Evolutionary conservation across 352 stramenopile genomes (phyloP).

Genomic region (Phytophthora cajani): DNA sequence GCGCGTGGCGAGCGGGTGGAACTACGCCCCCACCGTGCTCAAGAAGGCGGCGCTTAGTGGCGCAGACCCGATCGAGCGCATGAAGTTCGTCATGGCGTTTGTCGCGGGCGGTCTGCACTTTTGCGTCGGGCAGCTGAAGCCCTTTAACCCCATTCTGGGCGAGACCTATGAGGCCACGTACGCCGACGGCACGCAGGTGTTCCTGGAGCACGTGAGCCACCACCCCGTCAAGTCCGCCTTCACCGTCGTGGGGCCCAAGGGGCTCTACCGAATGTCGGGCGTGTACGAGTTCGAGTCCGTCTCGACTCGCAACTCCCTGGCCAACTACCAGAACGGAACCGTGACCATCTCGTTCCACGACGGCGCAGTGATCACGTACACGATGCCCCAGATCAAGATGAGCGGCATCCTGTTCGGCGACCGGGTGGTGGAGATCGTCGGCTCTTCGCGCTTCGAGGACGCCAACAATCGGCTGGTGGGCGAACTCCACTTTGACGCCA

Average conservation of each 20-base stretch:
- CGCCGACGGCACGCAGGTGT: conserved; percentile 71
- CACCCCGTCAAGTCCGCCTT: conserved; percentile 77
- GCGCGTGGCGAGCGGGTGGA: conserved; percentile 76
- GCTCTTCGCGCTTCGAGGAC: conserved; percentile 63
- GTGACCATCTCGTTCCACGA: conserved; percentile 60
- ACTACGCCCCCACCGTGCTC: conserved; percentile 78
- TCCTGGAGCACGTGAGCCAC: conserved; percentile 76
- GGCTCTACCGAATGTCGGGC: conserved; percentile 60
- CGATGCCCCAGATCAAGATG: conserved; percentile 84
- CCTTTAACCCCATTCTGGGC: conserved; percentile 83
- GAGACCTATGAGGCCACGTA: conserved; percentile 83
- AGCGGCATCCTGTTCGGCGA: conserved; percentile 75
- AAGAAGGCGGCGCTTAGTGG: conserved; percentile 65
- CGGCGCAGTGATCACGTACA: conserved; percentile 64
- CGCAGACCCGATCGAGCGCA: conserved; percentile 62
- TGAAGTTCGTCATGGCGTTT: conserved; percentile 81
- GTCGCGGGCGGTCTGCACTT: conserved; percentile 74
- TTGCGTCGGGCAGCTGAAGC: conserved; percentile 76
- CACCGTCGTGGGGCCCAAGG: conserved; percentile 50
- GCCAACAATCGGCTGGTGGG: conserved; percentile 44
- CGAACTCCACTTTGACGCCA: conserved; percentile 69
- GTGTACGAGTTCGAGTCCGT: conserved; percentile 78
- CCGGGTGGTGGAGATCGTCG: conserved; percentile 71
- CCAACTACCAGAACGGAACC: conserved; percentile 65
- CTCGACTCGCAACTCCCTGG: conserved; percentile 71